Conservation (phyloP, 2,329 filamentous ascomycete species). For the Plectosphaerella sp. region DNA sequence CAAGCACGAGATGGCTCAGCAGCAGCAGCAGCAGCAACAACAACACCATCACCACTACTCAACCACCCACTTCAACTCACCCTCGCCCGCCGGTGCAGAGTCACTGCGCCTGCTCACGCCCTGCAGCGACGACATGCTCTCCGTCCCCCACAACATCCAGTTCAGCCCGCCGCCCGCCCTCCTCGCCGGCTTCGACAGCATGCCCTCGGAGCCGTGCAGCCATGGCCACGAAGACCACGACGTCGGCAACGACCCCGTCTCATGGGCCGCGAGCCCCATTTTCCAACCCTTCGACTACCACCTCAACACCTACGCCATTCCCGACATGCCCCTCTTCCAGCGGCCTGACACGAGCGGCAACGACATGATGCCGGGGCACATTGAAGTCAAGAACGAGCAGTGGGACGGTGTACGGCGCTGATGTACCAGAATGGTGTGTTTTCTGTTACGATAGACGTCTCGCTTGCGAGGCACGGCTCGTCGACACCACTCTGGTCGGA, state of each 20-base stretch:
- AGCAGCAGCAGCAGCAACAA: slow-evolving; percentile 3
- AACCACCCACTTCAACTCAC: slow-evolving; percentile 27
- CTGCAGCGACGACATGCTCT: slow-evolving; percentile 45
- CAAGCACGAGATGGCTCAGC: slow-evolving; percentile 30
- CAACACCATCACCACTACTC: slow-evolving; percentile 15
- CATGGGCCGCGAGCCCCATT: slow-evolving; percentile 26
- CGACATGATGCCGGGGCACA: slow-evolving; percentile 18
- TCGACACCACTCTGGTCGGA: too few relatives aligned
- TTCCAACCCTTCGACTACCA: slow-evolving; percentile 39
- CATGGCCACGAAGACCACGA: slow-evolving; percentile 23
- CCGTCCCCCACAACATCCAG: slow-evolving; percentile 19
- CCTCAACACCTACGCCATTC: slow-evolving; percentile 26
- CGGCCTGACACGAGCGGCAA: slow-evolving; percentile 21
- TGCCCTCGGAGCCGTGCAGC: slow-evolving; percentile 12
- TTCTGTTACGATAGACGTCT: too few relatives aligned
- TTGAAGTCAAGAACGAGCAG: slow-evolving; percentile 29
- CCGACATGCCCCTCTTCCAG: slow-evolving; percentile 22
- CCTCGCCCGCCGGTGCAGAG: slow-evolving; percentile 26
- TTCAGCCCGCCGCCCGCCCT: slow-evolving; percentile 27
- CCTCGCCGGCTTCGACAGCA: slow-evolving; percentile 25
- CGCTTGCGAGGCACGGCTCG: too few relatives aligned
- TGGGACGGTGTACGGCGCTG: slow-evolving; percentile 16
- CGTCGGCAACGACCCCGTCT: slow-evolving; percentile 20
- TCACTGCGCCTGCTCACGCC: slow-evolving; percentile 44
- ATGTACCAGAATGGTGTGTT: neutral